Percentiles rank a stretch among this genome's conserved stretches.
Conservation (phyloP, 169 alveolate species). For the Fabrea salina region DNA sequence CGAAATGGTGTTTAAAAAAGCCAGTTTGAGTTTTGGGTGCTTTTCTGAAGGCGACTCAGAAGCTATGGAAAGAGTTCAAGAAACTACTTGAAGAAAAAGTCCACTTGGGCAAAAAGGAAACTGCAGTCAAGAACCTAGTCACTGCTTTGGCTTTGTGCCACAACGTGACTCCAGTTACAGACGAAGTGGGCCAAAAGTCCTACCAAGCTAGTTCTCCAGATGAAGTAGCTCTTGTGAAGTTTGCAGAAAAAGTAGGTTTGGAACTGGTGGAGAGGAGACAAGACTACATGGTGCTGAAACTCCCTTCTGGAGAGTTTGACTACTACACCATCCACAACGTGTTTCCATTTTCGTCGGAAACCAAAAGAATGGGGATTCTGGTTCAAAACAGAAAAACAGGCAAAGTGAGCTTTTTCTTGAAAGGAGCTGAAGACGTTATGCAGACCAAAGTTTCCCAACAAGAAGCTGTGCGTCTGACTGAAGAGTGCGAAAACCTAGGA, state of each 20-base stretch:
- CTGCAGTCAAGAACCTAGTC: conserved; percentile 75
- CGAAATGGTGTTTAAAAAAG: conserved; percentile 90
- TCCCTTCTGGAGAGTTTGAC: background rate
- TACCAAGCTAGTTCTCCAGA: conserved; percentile 98
- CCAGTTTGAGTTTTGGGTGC: conserved; percentile 62
- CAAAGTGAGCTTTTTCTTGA: conserved; percentile 51
- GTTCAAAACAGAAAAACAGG: conserved; percentile 76
- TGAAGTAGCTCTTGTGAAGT: conserved; percentile 75
- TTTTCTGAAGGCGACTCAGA: conserved; percentile 63
- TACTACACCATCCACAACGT: conserved; percentile 87
- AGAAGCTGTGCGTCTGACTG: conserved; percentile 28
- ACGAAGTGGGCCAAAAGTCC: conserved; percentile 64
- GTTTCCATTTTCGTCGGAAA: conserved; percentile 96
- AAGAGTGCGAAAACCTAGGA: conserved; percentile 63
- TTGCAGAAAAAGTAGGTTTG: conserved; percentile 33
- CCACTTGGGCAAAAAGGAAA: background rate
- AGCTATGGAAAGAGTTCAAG: background rate
- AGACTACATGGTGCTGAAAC: conserved; percentile 56
- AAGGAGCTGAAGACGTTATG: conserved; percentile 67
- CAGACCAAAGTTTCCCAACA: conserved; percentile 22
- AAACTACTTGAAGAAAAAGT: background rate
- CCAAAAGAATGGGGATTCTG: conserved; percentile 98
- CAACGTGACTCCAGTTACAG: conserved; percentile 89
- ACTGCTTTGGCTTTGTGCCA: conserved; percentile 88
- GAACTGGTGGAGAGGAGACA: conserved; percentile 3